Conservation (phyloP, 2,329 filamentous ascomycete species). For the Ambrosiella cleistominuta region DNA sequence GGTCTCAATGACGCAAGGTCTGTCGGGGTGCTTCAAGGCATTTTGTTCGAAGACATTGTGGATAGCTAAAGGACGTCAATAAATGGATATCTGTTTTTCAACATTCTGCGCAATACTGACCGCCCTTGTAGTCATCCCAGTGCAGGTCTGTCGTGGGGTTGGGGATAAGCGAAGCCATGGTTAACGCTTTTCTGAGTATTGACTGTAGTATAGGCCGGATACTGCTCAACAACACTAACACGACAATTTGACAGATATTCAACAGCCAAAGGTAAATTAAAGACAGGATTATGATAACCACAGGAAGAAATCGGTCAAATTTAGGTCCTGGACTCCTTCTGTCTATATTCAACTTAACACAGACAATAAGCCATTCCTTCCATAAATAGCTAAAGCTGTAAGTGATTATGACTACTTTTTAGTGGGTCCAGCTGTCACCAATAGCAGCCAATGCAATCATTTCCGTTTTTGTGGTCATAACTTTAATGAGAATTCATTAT, state of each 20-base stretch:
- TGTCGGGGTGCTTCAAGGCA: constrained; percentile 49
- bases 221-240: background rate
- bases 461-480: background rate
- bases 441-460: background rate
- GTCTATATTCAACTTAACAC: background rate
- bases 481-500: background rate
- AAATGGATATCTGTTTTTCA: background rate
- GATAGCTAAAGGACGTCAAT: constrained; percentile 29
- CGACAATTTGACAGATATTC: background rate
- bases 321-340: background rate
- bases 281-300: background rate
- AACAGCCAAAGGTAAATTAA: background rate
- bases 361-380: background rate
- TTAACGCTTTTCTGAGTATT: background rate
- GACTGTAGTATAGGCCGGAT: background rate
- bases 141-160: constrained; percentile 51
- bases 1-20: constrained; percentile 33
- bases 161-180: constrained; percentile 24
- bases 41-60: constrained; percentile 52
- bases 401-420: constrained; percentile 2
- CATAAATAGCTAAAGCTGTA: constrained; percentile 9
- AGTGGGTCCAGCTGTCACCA: background rate
- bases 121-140: constrained; percentile 46
- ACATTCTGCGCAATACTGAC: constrained; percentile 6
- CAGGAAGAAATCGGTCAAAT: background rate